Percentiles rank a stretch among this genome's conserved stretches.
phyloP scores from a whole-genome alignment of 148 eudicot genomes.

The Fallopia convolvulus region DNA sequence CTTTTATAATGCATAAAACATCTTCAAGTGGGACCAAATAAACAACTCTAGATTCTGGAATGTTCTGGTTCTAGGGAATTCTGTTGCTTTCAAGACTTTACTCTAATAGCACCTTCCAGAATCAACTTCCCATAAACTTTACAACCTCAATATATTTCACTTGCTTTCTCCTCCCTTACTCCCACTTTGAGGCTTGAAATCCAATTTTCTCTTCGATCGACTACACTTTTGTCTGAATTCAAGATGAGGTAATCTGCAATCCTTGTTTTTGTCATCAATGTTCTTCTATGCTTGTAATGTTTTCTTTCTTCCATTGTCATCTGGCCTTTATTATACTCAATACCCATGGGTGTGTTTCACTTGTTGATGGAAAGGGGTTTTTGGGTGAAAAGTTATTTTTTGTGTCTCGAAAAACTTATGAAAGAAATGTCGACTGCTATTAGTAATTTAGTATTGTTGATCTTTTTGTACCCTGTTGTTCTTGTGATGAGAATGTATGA shows the following conservation, averaged over 20 bases:
- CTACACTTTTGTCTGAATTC: background rate
- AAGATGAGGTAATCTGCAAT: background rate
- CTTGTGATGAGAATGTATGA: no score
- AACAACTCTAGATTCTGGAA: background rate
- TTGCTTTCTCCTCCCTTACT: background rate
- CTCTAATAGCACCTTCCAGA: background rate
- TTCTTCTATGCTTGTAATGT: background rate
- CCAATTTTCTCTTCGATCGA: background rate
- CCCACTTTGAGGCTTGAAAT: background rate
- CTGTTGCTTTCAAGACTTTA: background rate
- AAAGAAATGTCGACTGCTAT: no score
- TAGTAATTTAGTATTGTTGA: background rate
- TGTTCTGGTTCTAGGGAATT: constrained; percentile 2
- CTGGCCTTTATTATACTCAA: no score
- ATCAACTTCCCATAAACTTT: background rate
- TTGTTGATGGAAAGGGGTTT: no score
- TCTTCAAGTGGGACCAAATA: background rate
- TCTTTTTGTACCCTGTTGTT: background rate
- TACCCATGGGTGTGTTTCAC: no score
- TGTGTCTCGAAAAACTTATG: no score
- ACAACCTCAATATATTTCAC: background rate
- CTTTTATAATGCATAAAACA: background rate
- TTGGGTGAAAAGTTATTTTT: no score
- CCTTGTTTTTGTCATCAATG: background rate
- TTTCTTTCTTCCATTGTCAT: constrained; percentile 3